Conservation (phyloP, 352 stramenopile genomes). For the Phytophthora aleatoria region DNA sequence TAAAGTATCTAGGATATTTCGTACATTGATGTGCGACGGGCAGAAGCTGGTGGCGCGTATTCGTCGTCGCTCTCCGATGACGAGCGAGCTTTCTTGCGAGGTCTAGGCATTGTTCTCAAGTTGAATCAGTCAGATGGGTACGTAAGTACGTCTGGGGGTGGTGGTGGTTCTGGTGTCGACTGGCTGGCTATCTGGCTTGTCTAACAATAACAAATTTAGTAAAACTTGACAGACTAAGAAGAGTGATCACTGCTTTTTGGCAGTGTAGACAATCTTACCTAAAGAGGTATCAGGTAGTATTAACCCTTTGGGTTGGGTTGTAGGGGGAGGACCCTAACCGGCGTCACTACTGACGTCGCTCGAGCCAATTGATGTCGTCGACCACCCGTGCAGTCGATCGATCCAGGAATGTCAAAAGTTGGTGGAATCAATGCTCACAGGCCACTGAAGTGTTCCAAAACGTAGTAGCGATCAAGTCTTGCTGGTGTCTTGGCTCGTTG, state of each 20-base stretch:
- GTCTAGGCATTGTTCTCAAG: constrained; percentile 30
- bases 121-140: constrained; percentile 6
- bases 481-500: constrained; percentile 12
- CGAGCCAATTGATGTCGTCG: constrained; percentile 22
- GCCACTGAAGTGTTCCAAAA: constrained; percentile 4
- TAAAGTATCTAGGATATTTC: constrained; percentile 20
- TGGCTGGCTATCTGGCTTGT: constrained; percentile 10
- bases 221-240: constrained; percentile 23
- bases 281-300: not conserved
- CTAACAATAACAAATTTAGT: constrained; percentile 39
- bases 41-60: constrained; percentile 32
- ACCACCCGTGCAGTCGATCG: constrained; percentile 26
- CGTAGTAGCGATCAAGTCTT: constrained; percentile 18
- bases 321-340: not conserved
- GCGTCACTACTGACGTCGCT: constrained; percentile 15
- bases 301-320: not conserved
- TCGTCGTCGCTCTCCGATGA: constrained; percentile 30
- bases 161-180: not conserved
- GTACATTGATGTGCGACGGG: constrained; percentile 41
- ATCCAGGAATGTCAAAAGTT: constrained; percentile 28
- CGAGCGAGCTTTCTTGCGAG: constrained; percentile 34
- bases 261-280: constrained; percentile 8
- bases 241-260: constrained; percentile 11
- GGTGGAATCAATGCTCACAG: constrained; percentile 6
- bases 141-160: not conserved